Conservation (phyloP, 2,329 filamentous ascomycete species). For the Pyrenophora teres region DNA sequence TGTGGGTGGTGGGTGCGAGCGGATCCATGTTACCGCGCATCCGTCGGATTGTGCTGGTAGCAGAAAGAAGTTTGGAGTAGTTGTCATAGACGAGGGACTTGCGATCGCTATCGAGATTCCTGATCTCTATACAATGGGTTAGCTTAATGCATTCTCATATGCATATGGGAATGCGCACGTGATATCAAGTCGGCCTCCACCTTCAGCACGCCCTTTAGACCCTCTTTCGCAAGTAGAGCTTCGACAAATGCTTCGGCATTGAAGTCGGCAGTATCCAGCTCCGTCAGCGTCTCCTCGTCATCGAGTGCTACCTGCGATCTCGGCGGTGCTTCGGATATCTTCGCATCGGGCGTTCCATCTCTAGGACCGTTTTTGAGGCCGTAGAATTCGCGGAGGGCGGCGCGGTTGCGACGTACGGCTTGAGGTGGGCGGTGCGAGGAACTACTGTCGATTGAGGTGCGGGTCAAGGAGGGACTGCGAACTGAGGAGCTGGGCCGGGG, state of each 20-base stretch:
- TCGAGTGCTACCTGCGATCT: conserved; percentile 44
- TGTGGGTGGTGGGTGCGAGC: conserved; percentile 73
- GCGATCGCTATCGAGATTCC: conserved; percentile 90
- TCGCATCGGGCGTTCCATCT: conserved; percentile 27
- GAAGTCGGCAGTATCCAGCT: conserved; percentile 77
- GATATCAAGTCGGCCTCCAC: conserved; percentile 71
- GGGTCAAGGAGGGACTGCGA: conserved; percentile 74
- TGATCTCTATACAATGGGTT: conserved; percentile 63
- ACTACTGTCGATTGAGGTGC: conserved; percentile 66
- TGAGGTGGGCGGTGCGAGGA: conserved; percentile 24
- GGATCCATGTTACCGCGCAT: conserved; percentile 85
- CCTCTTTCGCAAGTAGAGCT: conserved; percentile 63
- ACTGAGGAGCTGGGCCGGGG: conserved; percentile 64
- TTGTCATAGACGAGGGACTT: conserved; percentile 98
- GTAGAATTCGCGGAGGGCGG: conserved; percentile 92
- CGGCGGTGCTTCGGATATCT: conserved; percentile 40
- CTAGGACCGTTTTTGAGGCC: conserved; percentile 66
- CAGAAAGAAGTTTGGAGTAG: conserved; percentile 94
- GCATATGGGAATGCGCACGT: conserved; percentile 37
- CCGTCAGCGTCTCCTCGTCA: conserved; percentile 63
- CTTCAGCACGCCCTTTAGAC: conserved; percentile 69
- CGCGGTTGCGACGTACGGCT: conserved; percentile 71
- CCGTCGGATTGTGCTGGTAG: conserved; percentile 92
- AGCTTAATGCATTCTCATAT: not conserved
- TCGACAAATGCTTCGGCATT: conserved; percentile 71